Conservation (phyloP, 2,329 filamentous ascomycete genomes). For the Grosmannia clavigera region DNA sequence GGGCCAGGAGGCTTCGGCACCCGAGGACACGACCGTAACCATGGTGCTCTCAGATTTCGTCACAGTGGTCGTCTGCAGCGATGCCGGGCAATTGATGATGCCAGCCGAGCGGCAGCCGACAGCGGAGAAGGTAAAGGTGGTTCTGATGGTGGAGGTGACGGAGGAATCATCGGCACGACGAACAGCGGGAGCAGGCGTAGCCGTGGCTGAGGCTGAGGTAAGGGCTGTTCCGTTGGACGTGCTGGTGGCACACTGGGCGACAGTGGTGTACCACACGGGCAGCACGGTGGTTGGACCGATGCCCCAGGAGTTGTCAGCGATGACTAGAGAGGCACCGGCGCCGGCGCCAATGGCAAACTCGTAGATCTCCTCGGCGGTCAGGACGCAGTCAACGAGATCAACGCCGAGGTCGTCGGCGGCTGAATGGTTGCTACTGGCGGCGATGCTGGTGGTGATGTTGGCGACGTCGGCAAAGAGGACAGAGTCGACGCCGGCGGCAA, state of each 20-base stretch:
- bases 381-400: slow-evolving; percentile 24
- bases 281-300: slow-evolving; percentile 31
- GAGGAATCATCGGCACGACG: background rate
- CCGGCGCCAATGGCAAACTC: slow-evolving; percentile 38
- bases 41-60: slow-evolving; percentile 23
- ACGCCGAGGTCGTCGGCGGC: slow-evolving; percentile 15
- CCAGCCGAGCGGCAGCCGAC: slow-evolving; percentile 28
- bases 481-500: slow-evolving; percentile 33
- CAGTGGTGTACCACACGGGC: slow-evolving; percentile 40
- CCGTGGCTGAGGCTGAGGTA: slow-evolving; percentile 23
- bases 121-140: slow-evolving; percentile 26
- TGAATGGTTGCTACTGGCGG: slow-evolving; percentile 16
- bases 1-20: slow-evolving; percentile 27
- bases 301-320: slow-evolving; percentile 35
- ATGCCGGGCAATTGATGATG: slow-evolving; percentile 36
- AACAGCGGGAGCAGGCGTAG: background rate
- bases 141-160: background rate
- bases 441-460: slow-evolving; percentile 40
- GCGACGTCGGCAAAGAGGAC: slow-evolving; percentile 39
- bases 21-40: slow-evolving; percentile 26
- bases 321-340: slow-evolving; percentile 37
- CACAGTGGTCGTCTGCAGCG: slow-evolving; percentile 28
- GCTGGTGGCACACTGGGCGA: slow-evolving; percentile 20
- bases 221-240: slow-evolving; percentile 20
- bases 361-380: slow-evolving; percentile 37